Evolutionary conservation across 495 filamentous ascomycete species (phyloP).

Genomic region (Penicillium manginii): DNA sequence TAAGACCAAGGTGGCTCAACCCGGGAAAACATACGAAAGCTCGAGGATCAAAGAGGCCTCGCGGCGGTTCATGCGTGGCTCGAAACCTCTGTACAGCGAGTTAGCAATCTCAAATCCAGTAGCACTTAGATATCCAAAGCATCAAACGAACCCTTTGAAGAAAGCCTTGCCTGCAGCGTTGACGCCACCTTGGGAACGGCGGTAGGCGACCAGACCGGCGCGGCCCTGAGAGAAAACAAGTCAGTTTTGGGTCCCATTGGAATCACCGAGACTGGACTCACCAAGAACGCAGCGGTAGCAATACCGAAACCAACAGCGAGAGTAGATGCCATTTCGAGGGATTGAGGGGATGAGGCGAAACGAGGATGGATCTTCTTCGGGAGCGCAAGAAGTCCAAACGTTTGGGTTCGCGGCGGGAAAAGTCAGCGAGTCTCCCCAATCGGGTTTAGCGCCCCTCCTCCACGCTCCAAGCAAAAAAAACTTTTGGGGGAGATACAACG

Average conservation of each 20-base stretch:
- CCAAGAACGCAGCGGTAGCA: constrained; percentile 75
- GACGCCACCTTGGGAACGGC: constrained; percentile 76
- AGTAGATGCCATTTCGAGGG: constrained; percentile 69
- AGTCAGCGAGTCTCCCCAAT: constrained; percentile 35
- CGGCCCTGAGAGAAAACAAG: constrained; percentile 64
- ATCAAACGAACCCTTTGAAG: constrained; percentile 74
- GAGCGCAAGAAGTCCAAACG: constrained; percentile 8
- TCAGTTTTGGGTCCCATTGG: constrained; percentile 16
- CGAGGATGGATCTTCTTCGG: constrained; percentile 6
- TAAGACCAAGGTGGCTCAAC: neutral
- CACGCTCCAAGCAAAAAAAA: constrained; percentile 39
- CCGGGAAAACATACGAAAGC: constrained; percentile 66
- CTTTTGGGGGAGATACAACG: constrained; percentile 29
- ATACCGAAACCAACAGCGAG: constrained; percentile 80
- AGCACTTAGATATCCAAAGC: neutral
- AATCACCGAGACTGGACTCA: constrained; percentile 40
- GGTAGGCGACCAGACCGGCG: constrained; percentile 85
- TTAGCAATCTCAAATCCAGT: neutral
- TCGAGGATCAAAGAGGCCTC: constrained; percentile 93
- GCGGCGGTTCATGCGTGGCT: constrained; percentile 85
- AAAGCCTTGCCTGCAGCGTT: constrained; percentile 84
- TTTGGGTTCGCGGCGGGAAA: constrained; percentile 24
- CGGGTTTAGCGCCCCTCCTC: constrained; percentile 34
- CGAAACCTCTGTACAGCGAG: constrained; percentile 67
- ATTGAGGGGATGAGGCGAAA: constrained; percentile 9